phyloP scores from a whole-genome alignment of 805 yeast species.

The Wickerhamiella australiensis region DNA sequence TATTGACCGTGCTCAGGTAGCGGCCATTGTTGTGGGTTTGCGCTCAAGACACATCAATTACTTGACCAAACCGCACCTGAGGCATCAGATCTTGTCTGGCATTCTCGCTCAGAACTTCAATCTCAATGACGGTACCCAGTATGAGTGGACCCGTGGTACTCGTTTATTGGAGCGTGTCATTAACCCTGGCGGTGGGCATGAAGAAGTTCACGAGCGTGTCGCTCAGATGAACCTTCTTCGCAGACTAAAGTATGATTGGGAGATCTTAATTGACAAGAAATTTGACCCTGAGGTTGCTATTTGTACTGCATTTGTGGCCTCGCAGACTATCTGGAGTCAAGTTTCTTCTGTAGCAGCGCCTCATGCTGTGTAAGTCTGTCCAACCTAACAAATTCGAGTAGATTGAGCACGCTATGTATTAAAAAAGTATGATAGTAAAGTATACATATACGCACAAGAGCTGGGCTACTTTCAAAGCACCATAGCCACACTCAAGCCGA shows the following conservation, averaged over 20 bases:
- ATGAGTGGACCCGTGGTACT: constrained; percentile 45
- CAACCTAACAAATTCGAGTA: too few relatives aligned
- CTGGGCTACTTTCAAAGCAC: too few relatives aligned
- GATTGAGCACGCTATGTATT: background rate
- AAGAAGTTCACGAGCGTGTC: constrained; percentile 42
- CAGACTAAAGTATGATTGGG: constrained; percentile 49
- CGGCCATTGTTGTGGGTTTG: constrained; percentile 33
- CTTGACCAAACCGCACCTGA: constrained; percentile 6
- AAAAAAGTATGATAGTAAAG: background rate
- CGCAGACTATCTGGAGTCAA: constrained; percentile 56
- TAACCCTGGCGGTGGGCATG: constrained; percentile 41
- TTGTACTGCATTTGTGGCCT: constrained; percentile 47
- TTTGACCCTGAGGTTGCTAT: constrained; percentile 42
- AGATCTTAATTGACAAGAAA: constrained; percentile 39
- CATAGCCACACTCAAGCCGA: too few relatives aligned
- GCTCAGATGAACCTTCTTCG: constrained; percentile 47
- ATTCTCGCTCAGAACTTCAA: constrained; percentile 28
- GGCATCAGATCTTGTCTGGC: constrained; percentile 7
- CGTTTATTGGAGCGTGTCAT: constrained; percentile 40
- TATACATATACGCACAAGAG: too few relatives aligned
- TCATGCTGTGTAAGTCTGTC: background rate
- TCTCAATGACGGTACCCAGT: constrained; percentile 41
- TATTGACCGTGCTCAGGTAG: constrained; percentile 39
- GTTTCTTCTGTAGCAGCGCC: constrained; percentile 41
- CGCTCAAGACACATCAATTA: constrained; percentile 1